A percentile compares a stretch with the other conserved stretches of the same genome.
These are phyloP conservation scores for Penicillium sp. DNA, from an alignment of 2,329 filamentous ascomycete species.

Conservation along the genomic window DNA sequence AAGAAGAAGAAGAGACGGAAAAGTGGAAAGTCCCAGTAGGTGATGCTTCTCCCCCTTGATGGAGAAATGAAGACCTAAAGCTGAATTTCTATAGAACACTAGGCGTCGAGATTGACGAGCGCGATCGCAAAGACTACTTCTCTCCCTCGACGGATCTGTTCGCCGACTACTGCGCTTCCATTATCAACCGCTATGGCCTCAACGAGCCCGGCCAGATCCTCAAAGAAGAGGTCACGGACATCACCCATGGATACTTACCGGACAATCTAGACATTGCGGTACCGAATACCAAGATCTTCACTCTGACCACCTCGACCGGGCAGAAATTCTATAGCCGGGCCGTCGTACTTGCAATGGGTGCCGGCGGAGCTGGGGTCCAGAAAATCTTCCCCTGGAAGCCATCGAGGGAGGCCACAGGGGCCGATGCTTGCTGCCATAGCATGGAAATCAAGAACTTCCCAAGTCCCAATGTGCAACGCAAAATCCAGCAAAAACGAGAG, in stretches of 20 bases:
- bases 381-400: conserved; percentile 52
- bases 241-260: conserved; percentile 57
- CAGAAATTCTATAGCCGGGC: conserved; percentile 59
- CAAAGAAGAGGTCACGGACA: conserved; percentile 61
- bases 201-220: conserved; percentile 55
- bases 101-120: conserved; percentile 61
- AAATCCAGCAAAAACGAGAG: conserved; percentile 52
- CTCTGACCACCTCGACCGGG: conserved; percentile 58
- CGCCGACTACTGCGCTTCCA: conserved; percentile 61
- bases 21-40: conserved; percentile 48
- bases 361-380: conserved; percentile 64
- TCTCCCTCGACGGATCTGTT: conserved; percentile 66
- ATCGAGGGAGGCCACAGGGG: conserved; percentile 46
- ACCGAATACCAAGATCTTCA: conserved; percentile 62
- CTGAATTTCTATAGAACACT: conserved; percentile 8
- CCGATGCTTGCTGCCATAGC: conserved; percentile 59
- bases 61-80: conserved; percentile 8
- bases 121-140: conserved; percentile 70
- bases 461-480: conserved; percentile 53
- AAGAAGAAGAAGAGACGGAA: conserved; percentile 72
- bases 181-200: conserved; percentile 62
- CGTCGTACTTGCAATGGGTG: conserved; percentile 71
- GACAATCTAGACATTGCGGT: conserved; percentile 43
- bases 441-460: conserved; percentile 65
- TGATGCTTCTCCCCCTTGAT: background rate